phyloP scores from a whole-genome alignment of 1,284 basidiomycete genomes.

The Volvariella volvacea region DNA sequence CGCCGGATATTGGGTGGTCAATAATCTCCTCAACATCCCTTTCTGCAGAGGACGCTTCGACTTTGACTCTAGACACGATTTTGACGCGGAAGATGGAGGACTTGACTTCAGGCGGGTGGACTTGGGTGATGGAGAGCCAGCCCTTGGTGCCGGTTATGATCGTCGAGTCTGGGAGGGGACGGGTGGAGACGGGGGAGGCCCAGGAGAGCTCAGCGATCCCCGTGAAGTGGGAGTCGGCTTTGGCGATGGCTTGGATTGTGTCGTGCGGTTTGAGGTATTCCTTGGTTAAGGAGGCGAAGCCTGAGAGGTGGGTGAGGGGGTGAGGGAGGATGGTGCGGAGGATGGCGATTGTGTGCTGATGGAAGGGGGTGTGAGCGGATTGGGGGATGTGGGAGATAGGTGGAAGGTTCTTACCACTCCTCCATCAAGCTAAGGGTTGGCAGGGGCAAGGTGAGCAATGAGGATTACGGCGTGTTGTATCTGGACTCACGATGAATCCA shows the following conservation, averaged over 20 bases:
- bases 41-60: conserved; percentile 32
- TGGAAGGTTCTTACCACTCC: conserved; percentile 49
- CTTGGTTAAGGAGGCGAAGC: conserved; percentile 62
- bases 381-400: conserved; percentile 3
- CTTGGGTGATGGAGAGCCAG: conserved; percentile 41
- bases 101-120: conserved; percentile 19
- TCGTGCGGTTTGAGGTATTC: conserved; percentile 70
- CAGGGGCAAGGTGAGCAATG: conserved; percentile 1
- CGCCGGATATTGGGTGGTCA: conserved; percentile 43
- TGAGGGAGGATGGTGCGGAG: conserved; percentile 55
- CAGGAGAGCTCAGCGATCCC: conserved; percentile 54
- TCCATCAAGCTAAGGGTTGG: conserved; percentile 47
- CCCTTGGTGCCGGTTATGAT: conserved; percentile 57
- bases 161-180: conserved; percentile 31
- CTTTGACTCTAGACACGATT: conserved; percentile 36
- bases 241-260: conserved; percentile 54
- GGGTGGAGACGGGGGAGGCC: conserved; percentile 44
- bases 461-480: not conserved
- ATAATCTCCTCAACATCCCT: conserved; percentile 44
- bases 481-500: conserved; percentile 64
- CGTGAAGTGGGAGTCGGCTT: conserved; percentile 46
- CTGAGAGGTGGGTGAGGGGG: conserved; percentile 49
- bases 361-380: conserved; percentile 8
- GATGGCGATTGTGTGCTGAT: conserved; percentile 56
- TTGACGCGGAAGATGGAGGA: conserved; percentile 25